Conservation (phyloP, 495 filamentous ascomycete genomes). For the Pseudoneurospora amorphoporcata region DNA sequence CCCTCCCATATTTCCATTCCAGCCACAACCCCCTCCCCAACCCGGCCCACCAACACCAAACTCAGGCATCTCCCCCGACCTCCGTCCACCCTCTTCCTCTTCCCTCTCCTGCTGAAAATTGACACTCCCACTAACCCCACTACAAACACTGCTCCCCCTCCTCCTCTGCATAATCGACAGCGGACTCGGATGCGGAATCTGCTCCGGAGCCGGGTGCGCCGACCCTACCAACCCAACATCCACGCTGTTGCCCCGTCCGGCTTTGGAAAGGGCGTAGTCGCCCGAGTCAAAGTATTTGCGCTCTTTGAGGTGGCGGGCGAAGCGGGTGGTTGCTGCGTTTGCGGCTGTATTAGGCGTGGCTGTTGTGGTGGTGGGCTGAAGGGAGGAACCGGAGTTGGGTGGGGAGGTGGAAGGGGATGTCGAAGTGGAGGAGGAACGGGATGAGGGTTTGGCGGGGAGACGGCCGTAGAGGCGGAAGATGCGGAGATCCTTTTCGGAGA, state of each 20-base stretch:
- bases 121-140: background rate
- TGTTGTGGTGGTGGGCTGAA: background rate
- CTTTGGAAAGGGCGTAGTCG: slow-evolving; percentile 91
- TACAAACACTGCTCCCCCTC: background rate
- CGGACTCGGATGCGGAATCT: slow-evolving; percentile 64
- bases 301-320: slow-evolving; percentile 89
- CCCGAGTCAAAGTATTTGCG: slow-evolving; percentile 97
- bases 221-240: slow-evolving; percentile 80
- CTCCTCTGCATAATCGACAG: background rate
- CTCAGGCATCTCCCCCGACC: background rate
- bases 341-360: slow-evolving; percentile 23
- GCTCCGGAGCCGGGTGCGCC: slow-evolving; percentile 80
- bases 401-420: background rate
- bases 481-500: slow-evolving; percentile 1
- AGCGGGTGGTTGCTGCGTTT: slow-evolving; percentile 56
- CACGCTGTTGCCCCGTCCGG: slow-evolving; percentile 79
- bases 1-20: background rate
- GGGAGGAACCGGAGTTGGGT: background rate
- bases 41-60: background rate
- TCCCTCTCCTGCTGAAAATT: background rate
- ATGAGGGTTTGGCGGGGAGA: slow-evolving; percentile 44
- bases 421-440: background rate
- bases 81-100: background rate
- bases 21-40: background rate
- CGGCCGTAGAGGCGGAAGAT: slow-evolving; percentile 87